Base-by-base conservation (phyloP, 2,329 filamentous ascomycete species). In the Cercospora sojina region DNA sequence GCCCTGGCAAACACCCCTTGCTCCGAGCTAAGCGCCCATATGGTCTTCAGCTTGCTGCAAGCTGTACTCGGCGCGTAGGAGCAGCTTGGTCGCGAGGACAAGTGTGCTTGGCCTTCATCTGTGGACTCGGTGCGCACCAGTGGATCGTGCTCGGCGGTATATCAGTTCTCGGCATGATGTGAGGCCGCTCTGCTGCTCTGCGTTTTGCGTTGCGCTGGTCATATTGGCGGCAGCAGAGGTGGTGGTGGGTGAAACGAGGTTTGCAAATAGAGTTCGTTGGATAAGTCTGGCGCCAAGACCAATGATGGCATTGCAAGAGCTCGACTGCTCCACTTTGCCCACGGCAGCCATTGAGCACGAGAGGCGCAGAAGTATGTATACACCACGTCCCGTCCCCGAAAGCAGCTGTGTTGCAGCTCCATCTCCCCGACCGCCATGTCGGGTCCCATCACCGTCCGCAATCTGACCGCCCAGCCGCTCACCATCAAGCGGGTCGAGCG, bases 401-500 rank as follows among this genome's bases (percentile, higher is more conserved):
- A 55, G 9, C 4, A 55, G 23, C 27, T 32, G 53, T 18, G 20
- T 18, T 13, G 31, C 13, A 57, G 53, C 53, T 57, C 31, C 53
- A 23, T 35, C 29, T 57, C 53, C 20, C 27, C 1, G 3, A 12
- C 18, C 5, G 64, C 57, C 59, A 77, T 77, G 76, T 66, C 73
- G 70, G 72, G 62, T 6, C 74, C 77, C 20, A 81, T 97, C 71
- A 91, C 86, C 4, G 87, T 97, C 74, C 92, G 93, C 74, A 97
- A 97, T 78, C 82, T 96, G 70, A 94, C 91, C 53, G 83, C 86
- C 65, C 88, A 86, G 58, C 84, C 88, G n/a, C 82, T 97, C 64
- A 87, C 89, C 71, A 85, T 97, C 73, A 89, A 88, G 77, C 78
- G 83, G 67, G 83, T 94, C 66, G 91, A 96, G 81, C 89, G 90